Evolutionary conservation across 2,329 filamentous ascomycete species (phyloP), one percentile per base, ranked within the genome.

Genomic region (Diaporthe sp.): DNA sequence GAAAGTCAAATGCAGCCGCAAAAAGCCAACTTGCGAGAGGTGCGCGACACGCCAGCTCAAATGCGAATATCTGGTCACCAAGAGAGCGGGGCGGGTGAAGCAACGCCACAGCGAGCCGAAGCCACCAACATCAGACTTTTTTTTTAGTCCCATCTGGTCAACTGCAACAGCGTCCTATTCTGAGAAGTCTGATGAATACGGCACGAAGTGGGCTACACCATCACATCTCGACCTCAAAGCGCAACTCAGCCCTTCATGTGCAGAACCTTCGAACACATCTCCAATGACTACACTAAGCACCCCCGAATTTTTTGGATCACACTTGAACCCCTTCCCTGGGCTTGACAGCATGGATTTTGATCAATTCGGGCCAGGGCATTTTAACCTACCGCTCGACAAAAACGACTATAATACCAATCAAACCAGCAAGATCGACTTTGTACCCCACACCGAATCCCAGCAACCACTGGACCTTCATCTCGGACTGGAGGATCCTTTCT

Each of bases 1-100:
- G 53, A 85, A 85, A 77, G 76, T 84, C 63, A 82, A 79, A 76
- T 84, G 82, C 70, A 71, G 72, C 58, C 81, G 81, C 72, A 80
- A 82, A 72, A 83, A 81, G 73, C 82, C 82, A 61, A 77, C 77
- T 37, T 84, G 83, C 66, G 78, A 80, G 25, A 79, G 82, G 71
- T 84, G 83, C 77, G 75, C 75, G 53, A 81, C 78, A 50, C 78
- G 81, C 53, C 78, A 78, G 17, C 76, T 79, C n/a, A 9, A 73
- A 4, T 84, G 83, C 75, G 77, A 83, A 50, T 84, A 84, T 73
- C 76, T 82, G 53, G 76, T 77, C 44, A 81, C 80, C 3, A 77
- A 76, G 59, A 77, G 78, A 0, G 70, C 77, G 2, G 78, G 78
- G 7, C 77, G 78, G 19, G 77, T 70, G 56, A 77, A 63, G 15